phyloP scores from a whole-genome alignment of 345 rosid species.

The Eucalyptus lansdowneana region DNA sequence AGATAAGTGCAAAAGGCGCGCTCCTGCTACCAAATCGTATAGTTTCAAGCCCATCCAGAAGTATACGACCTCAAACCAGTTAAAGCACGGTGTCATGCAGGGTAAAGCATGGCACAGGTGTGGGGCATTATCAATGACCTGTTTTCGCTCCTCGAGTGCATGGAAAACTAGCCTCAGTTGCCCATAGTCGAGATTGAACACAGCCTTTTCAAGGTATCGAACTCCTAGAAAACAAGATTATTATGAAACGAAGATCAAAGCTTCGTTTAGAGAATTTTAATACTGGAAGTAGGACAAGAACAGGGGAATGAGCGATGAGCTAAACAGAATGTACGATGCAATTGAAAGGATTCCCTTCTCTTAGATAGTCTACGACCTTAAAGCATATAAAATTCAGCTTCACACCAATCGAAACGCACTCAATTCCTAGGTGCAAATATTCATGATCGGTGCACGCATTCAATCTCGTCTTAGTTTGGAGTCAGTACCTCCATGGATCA shows the following conservation, averaged over 20 bases:
- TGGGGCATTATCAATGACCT: constrained; percentile 89
- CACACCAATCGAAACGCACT: background rate
- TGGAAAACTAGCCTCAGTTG: constrained; percentile 90
- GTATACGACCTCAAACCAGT: constrained; percentile 90
- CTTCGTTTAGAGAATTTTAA: background rate
- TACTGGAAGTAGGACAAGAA: background rate
- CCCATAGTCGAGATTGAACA: constrained; percentile 89
- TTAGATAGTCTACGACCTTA: background rate
- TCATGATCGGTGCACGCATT: background rate
- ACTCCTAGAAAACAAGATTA: constrained; percentile 36
- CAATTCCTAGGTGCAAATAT: background rate
- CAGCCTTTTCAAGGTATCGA: constrained; percentile 97
- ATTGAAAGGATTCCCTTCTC: background rate
- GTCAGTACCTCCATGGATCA: constrained; percentile 78
- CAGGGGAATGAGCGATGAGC: background rate
- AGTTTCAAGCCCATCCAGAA: constrained; percentile 93
- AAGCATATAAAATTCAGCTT: background rate
- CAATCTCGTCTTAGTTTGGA: background rate
- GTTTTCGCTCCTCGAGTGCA: constrained; percentile 93
- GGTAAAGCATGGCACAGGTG: constrained; percentile 94
- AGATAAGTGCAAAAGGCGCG: constrained; percentile 68
- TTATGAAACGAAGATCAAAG: background rate
- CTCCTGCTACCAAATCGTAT: constrained; percentile 95
- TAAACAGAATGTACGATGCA: background rate
- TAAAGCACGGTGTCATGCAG: constrained; percentile 97